These are phyloP conservation scores for Phytophthora chlamydospora DNA, from an alignment of 352 stramenopile species.

Conservation along the genomic window DNA sequence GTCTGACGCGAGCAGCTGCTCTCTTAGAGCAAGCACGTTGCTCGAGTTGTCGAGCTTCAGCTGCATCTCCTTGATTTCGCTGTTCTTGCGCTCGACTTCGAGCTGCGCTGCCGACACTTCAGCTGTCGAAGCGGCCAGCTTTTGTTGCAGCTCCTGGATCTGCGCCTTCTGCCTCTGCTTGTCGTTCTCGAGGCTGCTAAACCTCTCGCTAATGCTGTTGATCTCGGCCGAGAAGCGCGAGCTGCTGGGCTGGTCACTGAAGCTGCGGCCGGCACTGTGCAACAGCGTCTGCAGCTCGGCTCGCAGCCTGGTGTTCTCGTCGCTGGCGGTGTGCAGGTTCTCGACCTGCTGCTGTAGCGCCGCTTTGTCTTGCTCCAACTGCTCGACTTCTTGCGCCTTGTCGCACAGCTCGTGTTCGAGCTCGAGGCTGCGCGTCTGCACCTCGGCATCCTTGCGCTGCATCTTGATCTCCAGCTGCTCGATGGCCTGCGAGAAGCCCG, in stretches of 20 bases:
- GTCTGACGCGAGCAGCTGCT: constrained; percentile 61
- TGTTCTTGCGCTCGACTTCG: constrained; percentile 51
- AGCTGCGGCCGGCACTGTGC: constrained; percentile 7
- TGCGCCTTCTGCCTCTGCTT: constrained; percentile 35
- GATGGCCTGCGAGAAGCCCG: constrained; percentile 67
- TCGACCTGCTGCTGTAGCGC: constrained; percentile 30
- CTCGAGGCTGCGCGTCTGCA: constrained; percentile 56
- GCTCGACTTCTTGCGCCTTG: constrained; percentile 51
- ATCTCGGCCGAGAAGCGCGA: constrained; percentile 39
- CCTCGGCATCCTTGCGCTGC: constrained; percentile 71
- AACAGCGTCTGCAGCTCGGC: constrained; percentile 42
- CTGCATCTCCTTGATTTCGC: constrained; percentile 57
- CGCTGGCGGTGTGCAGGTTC: constrained; percentile 48
- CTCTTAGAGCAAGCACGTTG: constrained; percentile 45
- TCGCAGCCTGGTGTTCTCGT: constrained; percentile 49
- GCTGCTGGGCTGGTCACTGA: constrained; percentile 9
- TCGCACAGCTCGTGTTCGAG: constrained; percentile 56
- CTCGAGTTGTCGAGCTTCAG: constrained; percentile 53
- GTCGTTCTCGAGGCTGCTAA: constrained; percentile 39
- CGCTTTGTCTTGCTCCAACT: constrained; percentile 36
- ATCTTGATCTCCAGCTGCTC: constrained; percentile 84
- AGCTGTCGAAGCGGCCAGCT: constrained; percentile 31
- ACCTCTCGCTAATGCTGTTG: constrained; percentile 36
- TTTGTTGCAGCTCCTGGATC: constrained; percentile 44
- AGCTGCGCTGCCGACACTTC: constrained; percentile 37